Evolutionary conservation across 371 early-diverging fungal species (phyloP).

Genomic region (Actinomucor elegans): DNA sequence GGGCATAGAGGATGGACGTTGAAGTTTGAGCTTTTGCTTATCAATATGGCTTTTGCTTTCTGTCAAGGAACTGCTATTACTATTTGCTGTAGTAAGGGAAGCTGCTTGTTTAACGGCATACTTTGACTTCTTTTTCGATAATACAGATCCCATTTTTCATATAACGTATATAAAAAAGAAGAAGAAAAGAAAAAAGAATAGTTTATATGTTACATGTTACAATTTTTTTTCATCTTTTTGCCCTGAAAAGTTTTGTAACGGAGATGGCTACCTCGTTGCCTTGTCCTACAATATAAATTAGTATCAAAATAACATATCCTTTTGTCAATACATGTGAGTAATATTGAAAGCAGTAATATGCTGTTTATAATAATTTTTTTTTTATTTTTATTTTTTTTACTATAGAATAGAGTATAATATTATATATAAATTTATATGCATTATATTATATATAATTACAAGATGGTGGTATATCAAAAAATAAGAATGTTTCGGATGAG

Average conservation of each 20-base stretch:
- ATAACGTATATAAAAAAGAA: not conserved
- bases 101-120: too few species aligned
- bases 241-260: not conserved
- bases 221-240: not conserved
- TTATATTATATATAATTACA: too few species aligned
- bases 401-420: too few species aligned
- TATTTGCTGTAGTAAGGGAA: too few species aligned
- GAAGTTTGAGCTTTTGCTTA: too few species aligned
- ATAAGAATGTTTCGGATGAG: too few species aligned
- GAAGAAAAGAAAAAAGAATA: not conserved
- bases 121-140: not conserved
- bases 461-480: too few species aligned
- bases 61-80: too few species aligned
- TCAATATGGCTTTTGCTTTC: too few species aligned
- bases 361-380: not conserved
- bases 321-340: not conserved
- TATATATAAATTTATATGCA: too few species aligned
- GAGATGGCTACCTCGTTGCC: slow-evolving; percentile 7
- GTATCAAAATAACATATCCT: too few species aligned
- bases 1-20: too few species aligned
- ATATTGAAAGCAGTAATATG: not conserved
- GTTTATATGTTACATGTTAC: not conserved
- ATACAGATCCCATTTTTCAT: not conserved
- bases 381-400: not conserved
- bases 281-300: slow-evolving; percentile 7